Percentiles rank a stretch among this genome's conserved stretches.
Evolutionary conservation across 345 rosid genomes (phyloP).

Genomic region (Hibiscus trionum): DNA sequence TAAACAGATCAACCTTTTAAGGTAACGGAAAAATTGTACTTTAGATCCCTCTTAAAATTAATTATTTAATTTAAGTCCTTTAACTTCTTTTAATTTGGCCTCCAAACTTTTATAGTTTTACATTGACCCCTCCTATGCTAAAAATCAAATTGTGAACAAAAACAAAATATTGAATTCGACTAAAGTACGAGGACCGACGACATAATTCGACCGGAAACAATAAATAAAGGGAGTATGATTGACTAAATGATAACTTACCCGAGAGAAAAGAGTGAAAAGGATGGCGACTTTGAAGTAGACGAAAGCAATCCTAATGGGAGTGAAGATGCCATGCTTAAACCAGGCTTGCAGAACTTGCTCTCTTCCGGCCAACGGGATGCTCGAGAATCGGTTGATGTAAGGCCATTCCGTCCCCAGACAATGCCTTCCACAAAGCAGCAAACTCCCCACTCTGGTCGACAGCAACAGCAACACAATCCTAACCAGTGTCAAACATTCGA

Average conservation of each 20-base stretch:
- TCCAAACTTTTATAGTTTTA: too few relatives aligned
- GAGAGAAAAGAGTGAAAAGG: constrained; percentile 44
- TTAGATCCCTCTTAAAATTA: too few relatives aligned
- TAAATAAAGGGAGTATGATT: too few relatives aligned
- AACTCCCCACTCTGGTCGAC: constrained; percentile 61
- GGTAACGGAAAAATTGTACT: too few relatives aligned
- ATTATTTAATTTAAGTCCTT: too few relatives aligned
- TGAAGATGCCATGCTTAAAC: constrained; percentile 31
- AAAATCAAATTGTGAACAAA: too few relatives aligned
- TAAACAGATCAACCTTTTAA: too few relatives aligned
- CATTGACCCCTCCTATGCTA: too few relatives aligned
- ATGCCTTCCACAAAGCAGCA: constrained; percentile 54
- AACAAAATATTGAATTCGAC: too few relatives aligned
- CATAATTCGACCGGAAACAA: too few relatives aligned
- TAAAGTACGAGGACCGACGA: too few relatives aligned
- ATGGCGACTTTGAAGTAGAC: constrained; percentile 30
- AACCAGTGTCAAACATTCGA: constrained; percentile 25
- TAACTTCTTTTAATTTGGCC: too few relatives aligned
- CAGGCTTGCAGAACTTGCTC: constrained; percentile 53
- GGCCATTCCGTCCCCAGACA: constrained; percentile 45
- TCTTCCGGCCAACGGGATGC: constrained; percentile 42
- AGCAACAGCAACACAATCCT: constrained; percentile 42
- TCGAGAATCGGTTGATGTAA: constrained; percentile 35
- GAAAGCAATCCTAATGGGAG: constrained; percentile 49
- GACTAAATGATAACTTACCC: constrained; percentile 30